phyloP scores from a whole-genome alignment of 1,284 basidiomycete species.

The Malassezia sp. region DNA sequence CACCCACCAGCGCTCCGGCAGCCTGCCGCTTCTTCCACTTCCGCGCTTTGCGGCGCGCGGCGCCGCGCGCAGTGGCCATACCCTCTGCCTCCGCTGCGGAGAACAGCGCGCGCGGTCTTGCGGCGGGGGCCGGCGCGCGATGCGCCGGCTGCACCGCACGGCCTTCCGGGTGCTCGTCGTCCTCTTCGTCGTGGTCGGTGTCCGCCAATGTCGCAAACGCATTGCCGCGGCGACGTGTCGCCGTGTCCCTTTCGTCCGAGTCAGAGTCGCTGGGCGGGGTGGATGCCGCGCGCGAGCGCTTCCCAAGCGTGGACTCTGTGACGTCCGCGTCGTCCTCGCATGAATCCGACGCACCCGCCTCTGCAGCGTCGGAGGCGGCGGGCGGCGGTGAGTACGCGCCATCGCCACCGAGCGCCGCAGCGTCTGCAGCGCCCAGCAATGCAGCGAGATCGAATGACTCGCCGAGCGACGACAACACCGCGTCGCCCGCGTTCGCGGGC shows the following conservation, averaged over 20 bases:
- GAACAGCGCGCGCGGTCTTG: not conserved
- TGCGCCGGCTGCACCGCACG: not conserved
- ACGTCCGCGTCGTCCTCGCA: too few relatives aligned
- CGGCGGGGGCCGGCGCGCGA: not conserved
- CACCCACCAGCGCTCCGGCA: not conserved
- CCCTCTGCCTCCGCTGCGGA: slow-evolving; percentile 4
- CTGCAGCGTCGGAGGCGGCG: not conserved
- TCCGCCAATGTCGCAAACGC: not conserved
- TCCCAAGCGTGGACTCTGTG: slow-evolving; percentile 15
- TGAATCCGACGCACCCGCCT: not conserved
- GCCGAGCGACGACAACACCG: slow-evolving; percentile 27
- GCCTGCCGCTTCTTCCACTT: slow-evolving; percentile 17
- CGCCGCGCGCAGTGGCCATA: slow-evolving; percentile 10
- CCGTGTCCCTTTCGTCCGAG: slow-evolving; percentile 28
- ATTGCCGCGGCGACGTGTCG: not conserved
- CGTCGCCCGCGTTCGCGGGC: slow-evolving; percentile 1
- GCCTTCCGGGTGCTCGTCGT: not conserved
- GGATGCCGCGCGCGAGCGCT: slow-evolving; percentile 42
- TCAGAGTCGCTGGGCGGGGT: slow-evolving; percentile 46
- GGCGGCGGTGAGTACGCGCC: slow-evolving; percentile 1
- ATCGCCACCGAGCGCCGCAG: slow-evolving; percentile 32
- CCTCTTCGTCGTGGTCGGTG: not conserved
- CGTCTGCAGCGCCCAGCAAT: slow-evolving; percentile 42
- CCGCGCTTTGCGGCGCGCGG: slow-evolving; percentile 15
- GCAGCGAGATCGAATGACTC: slow-evolving; percentile 42